Conservation (phyloP, 805 yeast genomes). For the Isabelozyma heimii region DNA sequence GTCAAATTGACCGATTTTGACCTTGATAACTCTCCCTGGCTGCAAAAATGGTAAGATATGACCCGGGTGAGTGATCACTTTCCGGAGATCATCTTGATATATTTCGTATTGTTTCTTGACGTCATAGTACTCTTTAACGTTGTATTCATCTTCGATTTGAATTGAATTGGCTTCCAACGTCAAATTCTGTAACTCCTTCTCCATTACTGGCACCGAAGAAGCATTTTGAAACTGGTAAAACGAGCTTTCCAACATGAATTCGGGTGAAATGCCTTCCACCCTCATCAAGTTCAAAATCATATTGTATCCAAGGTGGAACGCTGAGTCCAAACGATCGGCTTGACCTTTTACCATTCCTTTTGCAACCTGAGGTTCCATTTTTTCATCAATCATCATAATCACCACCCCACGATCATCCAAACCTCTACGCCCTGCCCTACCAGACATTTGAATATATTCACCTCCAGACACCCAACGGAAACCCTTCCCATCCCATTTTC, state of each 20-base stretch:
- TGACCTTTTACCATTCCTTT: conserved; percentile 99
- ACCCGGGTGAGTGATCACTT: conserved; percentile 88
- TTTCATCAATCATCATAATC: conserved; percentile 98
- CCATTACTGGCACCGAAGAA: conserved; percentile 83
- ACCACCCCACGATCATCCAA: conserved; percentile 99
- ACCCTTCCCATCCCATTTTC: conserved; percentile 97
- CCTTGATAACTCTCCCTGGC: conserved; percentile 79
- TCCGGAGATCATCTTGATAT: conserved; percentile 74
- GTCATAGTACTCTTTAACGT: conserved; percentile 80
- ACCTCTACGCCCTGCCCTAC: conserved; percentile 99
- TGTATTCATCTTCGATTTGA: conserved; percentile 68
- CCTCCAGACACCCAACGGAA: conserved; percentile 99
- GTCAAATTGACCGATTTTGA: conserved; percentile 58
- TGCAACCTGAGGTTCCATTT: conserved; percentile 99
- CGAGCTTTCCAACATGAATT: conserved; percentile 91
- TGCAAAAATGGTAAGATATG: conserved; percentile 80
- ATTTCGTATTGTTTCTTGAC: conserved; percentile 65
- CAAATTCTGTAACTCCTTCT: conserved; percentile 57
- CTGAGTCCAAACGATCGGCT: conserved; percentile 95
- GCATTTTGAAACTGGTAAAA: conserved; percentile 95
- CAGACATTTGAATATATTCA: conserved; percentile 99
- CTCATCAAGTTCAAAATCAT: conserved; percentile 95
- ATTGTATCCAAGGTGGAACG: conserved; percentile 95
- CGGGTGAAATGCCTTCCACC: conserved; percentile 98
- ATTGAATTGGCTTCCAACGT: conserved; percentile 47